Base-by-base conservation (phyloP, 345 rosid species). In the Citrus hindsii region DNA sequence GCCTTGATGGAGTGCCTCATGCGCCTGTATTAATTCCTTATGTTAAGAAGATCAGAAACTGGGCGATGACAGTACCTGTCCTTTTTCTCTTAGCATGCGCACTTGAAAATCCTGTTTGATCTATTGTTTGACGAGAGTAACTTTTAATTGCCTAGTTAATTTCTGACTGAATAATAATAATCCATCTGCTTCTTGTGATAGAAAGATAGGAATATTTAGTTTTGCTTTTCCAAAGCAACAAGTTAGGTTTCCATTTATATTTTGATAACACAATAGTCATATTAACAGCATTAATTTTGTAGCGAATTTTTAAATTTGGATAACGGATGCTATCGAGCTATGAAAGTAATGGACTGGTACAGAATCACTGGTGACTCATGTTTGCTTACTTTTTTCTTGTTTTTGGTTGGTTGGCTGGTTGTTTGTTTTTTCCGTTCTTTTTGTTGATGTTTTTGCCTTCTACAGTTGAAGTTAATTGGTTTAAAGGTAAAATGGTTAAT, bases 1-100 rank as follows among this genome's bases (percentile, higher is more conserved):
- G 78, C 67, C 53, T 83, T 94, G 80, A 91, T 94, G 88, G 75
- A 74, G 22, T 82, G 94, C 80, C 91, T 94, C 27, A 84, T 79
- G 74, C 71, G 46, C 28, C 74, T 93, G 9, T 86, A 77, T 70
- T 91, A 83, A 92, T 73, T 75, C 61, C 21, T 38, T 22, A 0
- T 9, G 16, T 14, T 13, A 13, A 13, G 0, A 46, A 13, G 51
- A 38, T 32, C 2, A 9, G 32, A 64, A 8, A 42, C 14, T 8
- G 25, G 24, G 40, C 18, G 25, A 16, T 1, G 68, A 4, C 32
- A 16, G 61, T 7, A n/a, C n/a, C n/a, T 16, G 68, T 64, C 38
- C 68, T 19, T 30, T 32, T 64, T 30, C n/a, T 63, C 38, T 3
- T 16, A 30, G 4, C 9, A 2, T 18, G 18, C 0, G 40, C 68